Evolutionary conservation across 2,329 filamentous ascomycete species (phyloP).

Genomic region (Fusarium ambrosium): DNA sequence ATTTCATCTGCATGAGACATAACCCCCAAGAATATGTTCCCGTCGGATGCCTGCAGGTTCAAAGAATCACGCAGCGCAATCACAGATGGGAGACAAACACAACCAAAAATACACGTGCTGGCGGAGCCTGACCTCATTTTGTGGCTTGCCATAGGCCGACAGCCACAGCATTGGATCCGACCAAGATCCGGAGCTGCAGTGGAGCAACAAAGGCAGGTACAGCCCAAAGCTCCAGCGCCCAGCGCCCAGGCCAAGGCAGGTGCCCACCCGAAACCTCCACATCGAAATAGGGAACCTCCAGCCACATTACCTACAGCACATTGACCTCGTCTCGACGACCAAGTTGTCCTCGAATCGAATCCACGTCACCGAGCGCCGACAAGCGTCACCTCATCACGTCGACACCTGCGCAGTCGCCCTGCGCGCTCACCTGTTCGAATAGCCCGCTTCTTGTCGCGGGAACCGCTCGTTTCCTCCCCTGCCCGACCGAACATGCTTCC

Average conservation of each 20-base stretch:
- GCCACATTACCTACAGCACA: conserved; percentile 27
- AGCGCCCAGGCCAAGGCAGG: conserved; percentile 13
- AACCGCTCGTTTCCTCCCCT: conserved; percentile 9
- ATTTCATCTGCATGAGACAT: not conserved
- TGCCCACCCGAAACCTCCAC: conserved; percentile 40
- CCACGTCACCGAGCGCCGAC: conserved; percentile 15
- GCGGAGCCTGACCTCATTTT: conserved; percentile 35
- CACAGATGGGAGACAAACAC: not conserved
- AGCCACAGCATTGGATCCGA: conserved; percentile 4
- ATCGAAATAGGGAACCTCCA: conserved; percentile 44
- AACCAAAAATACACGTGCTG: conserved; percentile 5
- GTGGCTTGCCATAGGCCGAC: conserved; percentile 25
- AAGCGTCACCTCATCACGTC: conserved; percentile 11
- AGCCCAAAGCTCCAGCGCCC: conserved; percentile 17
- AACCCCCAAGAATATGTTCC: not conserved
- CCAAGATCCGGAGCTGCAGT: conserved; percentile 27
- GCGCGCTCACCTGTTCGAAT: conserved; percentile 14
- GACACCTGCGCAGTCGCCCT: conserved; percentile 7
- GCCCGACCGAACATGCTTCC: conserved; percentile 47
- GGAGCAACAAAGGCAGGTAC: conserved; percentile 40
- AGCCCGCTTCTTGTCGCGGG: conserved; percentile 1
- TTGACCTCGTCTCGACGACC: conserved; percentile 41
- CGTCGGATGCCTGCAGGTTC: not conserved
- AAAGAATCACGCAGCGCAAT: not conserved
- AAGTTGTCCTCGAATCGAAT: conserved; percentile 36